A percentile compares a stretch with the other conserved stretches of the same genome.
phyloP scores from a whole-genome alignment of 768 basidiomycete genomes.

The Pulveroboletus sp. region DNA sequence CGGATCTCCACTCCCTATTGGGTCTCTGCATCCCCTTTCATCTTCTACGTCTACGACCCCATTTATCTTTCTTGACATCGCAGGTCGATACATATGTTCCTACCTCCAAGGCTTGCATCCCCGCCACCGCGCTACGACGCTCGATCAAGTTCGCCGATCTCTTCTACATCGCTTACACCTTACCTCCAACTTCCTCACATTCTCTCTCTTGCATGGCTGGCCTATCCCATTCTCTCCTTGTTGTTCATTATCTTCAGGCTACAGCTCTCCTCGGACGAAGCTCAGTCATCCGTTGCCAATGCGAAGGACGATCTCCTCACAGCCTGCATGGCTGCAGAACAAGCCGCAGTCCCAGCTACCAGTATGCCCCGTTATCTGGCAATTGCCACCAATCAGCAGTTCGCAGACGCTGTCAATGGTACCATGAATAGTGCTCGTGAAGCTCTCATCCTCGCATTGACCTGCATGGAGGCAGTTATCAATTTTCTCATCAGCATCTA shows the following conservation, averaged over 20 bases:
- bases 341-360: constrained; percentile 74
- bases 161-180: constrained; percentile 52
- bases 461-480: constrained; percentile 80
- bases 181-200: constrained; percentile 82
- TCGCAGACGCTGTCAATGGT: constrained; percentile 73
- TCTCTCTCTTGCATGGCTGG: constrained; percentile 85
- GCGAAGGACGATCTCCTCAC: constrained; percentile 75
- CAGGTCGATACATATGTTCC: constrained; percentile 36
- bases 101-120: constrained; percentile 26
- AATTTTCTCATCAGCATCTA: constrained; percentile 92
- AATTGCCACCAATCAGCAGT: constrained; percentile 73
- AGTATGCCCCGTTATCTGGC: constrained; percentile 90
- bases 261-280: constrained; percentile 63
- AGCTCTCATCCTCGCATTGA: constrained; percentile 68
- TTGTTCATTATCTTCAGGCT: constrained; percentile 84
- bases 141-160: constrained; percentile 32
- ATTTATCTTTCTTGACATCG: constrained; percentile 26
- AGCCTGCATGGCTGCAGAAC: constrained; percentile 81
- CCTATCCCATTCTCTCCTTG: constrained; percentile 86
- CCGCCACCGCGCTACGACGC: constrained; percentile 59
- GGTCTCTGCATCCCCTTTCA: constrained; percentile 8
- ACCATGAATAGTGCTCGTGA: constrained; percentile 72
- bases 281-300: constrained; percentile 59
- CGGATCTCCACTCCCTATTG: constrained; percentile 3
- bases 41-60: constrained; percentile 11